Conservation (phyloP, 2,329 filamentous ascomycete species). For the Paraconiothyrium sp. region DNA sequence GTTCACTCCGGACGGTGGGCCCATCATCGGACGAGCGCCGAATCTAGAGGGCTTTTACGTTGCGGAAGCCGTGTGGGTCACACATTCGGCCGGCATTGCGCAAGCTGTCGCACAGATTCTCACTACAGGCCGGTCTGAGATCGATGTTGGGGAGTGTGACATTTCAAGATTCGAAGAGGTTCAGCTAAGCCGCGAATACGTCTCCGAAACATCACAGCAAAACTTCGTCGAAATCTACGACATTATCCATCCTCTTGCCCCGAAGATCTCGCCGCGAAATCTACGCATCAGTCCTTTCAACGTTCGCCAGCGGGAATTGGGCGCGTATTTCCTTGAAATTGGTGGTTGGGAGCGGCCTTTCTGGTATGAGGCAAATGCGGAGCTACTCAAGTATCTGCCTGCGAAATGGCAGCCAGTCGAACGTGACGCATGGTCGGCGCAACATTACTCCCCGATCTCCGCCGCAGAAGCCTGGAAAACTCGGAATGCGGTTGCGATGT, state of each 20-base stretch:
- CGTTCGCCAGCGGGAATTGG: constrained; percentile 63
- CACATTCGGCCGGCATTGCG: constrained; percentile 71
- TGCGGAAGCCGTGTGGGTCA: constrained; percentile 73
- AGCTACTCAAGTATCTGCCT: constrained; percentile 62
- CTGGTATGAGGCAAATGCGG: constrained; percentile 68
- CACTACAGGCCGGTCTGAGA: constrained; percentile 63
- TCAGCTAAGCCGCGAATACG: constrained; percentile 65
- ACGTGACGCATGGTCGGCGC: constrained; percentile 67
- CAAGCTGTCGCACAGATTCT: constrained; percentile 68
- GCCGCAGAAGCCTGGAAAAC: constrained; percentile 73
- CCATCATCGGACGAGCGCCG: constrained; percentile 67
- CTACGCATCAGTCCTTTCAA: constrained; percentile 69
- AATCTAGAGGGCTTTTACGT: constrained; percentile 70
- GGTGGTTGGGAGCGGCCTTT: constrained; percentile 71
- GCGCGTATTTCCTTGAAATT: constrained; percentile 67
- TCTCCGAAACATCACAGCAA: constrained; percentile 67
- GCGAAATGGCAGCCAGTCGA: constrained; percentile 63
- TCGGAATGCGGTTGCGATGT: constrained; percentile 69
- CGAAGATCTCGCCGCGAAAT: constrained; percentile 65
- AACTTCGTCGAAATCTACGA: constrained; percentile 73
- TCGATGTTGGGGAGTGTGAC: constrained; percentile 69
- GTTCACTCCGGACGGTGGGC: constrained; percentile 71
- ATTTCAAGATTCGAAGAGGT: constrained; percentile 69
- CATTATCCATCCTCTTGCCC: constrained; percentile 69
- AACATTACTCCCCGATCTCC: constrained; percentile 66